A percentile compares a stretch with the other conserved stretches of the same genome.
These are phyloP conservation scores for Russula virescens DNA, from an alignment of 768 basidiomycete genomes.

Conservation along the genomic window DNA sequence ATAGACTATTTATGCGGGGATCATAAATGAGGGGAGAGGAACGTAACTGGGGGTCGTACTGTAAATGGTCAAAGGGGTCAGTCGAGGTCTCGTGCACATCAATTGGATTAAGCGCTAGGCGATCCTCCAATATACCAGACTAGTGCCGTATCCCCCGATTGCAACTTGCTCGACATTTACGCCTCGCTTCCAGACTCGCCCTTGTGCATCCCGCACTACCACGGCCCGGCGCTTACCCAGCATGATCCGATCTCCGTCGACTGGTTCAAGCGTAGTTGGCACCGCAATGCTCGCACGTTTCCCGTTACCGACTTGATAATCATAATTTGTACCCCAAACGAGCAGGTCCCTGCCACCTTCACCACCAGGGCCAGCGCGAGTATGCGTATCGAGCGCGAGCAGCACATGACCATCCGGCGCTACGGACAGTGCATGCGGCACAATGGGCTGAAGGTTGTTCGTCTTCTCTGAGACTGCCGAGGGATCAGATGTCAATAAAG, in stretches of 20 bases:
- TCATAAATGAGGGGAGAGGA: too few species aligned
- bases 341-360: slow-evolving; percentile 58
- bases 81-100: too few species aligned
- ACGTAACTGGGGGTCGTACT: too few species aligned
- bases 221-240: slow-evolving; percentile 45
- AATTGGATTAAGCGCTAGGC: background rate
- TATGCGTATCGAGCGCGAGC: slow-evolving; percentile 59
- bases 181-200: slow-evolving; percentile 53
- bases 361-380: slow-evolving; percentile 43
- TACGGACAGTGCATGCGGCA: slow-evolving; percentile 56
- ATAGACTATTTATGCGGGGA: slow-evolving; percentile 7
- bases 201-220: slow-evolving; percentile 53
- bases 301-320: slow-evolving; percentile 72
- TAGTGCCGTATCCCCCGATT: slow-evolving; percentile 57
- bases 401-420: slow-evolving; percentile 75
- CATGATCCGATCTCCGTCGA: slow-evolving; percentile 55
- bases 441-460: slow-evolving; percentile 56
- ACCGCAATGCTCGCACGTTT: slow-evolving; percentile 53
- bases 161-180: slow-evolving; percentile 61
- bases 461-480: slow-evolving; percentile 59
- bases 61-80: too few species aligned
- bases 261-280: slow-evolving; percentile 46
- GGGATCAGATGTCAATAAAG: background rate
- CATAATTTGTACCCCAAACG: slow-evolving; percentile 68
- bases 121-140: slow-evolving; percentile 68